phyloP scores from a whole-genome alignment of 2,329 filamentous ascomycete genomes.

The Diaporthe destruens region DNA sequence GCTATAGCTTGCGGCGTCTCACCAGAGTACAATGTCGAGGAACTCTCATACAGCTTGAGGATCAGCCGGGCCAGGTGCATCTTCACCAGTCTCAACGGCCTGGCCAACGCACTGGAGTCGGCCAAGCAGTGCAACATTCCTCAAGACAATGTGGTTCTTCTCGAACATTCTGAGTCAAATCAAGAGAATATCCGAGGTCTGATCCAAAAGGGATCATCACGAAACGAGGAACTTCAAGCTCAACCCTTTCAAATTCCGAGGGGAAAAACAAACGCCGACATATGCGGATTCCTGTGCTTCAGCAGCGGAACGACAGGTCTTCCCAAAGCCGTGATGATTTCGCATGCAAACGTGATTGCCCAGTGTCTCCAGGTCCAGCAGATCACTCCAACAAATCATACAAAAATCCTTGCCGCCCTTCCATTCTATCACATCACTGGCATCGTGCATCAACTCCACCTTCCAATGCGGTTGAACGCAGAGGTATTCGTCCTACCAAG shows the following conservation, averaged over 20 bases:
- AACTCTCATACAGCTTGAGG: constrained; percentile 73
- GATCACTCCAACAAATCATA: constrained; percentile 58
- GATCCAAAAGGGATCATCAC: constrained; percentile 54
- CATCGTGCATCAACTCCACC: constrained; percentile 71
- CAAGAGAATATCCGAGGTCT: constrained; percentile 53
- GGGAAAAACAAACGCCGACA: constrained; percentile 58
- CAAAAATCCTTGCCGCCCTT: constrained; percentile 67
- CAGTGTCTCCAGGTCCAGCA: constrained; percentile 72
- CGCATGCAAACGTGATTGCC: constrained; percentile 69
- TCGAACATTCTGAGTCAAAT: constrained; percentile 54
- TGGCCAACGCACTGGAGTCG: constrained; percentile 22
- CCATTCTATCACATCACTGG: constrained; percentile 75
- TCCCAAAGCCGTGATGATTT: constrained; percentile 70
- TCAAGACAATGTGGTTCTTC: constrained; percentile 57
- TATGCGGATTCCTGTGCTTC: constrained; percentile 59
- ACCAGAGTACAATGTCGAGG: constrained; percentile 72
- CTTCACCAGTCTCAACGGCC: constrained; percentile 63
- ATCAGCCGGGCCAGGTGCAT: constrained; percentile 68
- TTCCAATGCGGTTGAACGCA: constrained; percentile 72
- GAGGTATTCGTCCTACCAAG: constrained; percentile 73
- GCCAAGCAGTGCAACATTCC: constrained; percentile 50
- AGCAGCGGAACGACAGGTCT: constrained; percentile 71
- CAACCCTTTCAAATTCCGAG: constrained; percentile 52
- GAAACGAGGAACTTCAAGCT: constrained; percentile 43
- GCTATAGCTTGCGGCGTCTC: constrained; percentile 68